Conservation (phyloP, 1,284 basidiomycete genomes). For the Mycena sp. region DNA sequence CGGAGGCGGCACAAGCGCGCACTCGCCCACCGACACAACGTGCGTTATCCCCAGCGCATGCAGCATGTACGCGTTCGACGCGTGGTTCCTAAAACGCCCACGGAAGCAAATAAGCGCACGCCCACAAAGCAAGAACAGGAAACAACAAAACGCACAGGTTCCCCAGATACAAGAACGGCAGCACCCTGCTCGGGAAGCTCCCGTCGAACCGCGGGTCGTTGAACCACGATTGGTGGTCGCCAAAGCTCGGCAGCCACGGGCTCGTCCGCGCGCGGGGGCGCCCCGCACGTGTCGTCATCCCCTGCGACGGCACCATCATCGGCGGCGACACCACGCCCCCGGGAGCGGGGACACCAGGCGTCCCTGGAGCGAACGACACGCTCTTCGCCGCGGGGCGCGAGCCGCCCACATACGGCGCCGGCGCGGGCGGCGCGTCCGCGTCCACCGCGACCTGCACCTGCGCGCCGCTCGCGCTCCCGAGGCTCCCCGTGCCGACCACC, state of each 20-base stretch:
- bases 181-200: constrained; percentile 92
- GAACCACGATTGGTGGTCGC: constrained; percentile 90
- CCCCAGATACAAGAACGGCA: constrained; percentile 95
- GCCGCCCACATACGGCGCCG: constrained; percentile 29
- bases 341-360: too few relatives aligned
- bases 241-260: constrained; percentile 69
- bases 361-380: constrained; percentile 59
- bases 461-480: constrained; percentile 29
- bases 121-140: background rate
- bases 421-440: constrained; percentile 8
- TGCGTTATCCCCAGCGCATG: constrained; percentile 97
- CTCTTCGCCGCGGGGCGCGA: constrained; percentile 58
- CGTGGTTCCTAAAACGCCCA: constrained; percentile 79
- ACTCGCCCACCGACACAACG: constrained; percentile 97
- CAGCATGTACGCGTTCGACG: constrained; percentile 94
- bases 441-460: background rate
- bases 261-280: constrained; percentile 77
- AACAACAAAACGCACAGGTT: constrained; percentile 75
- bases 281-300: constrained; percentile 13
- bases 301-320: constrained; percentile 38
- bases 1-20: constrained; percentile 83
- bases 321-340: constrained; percentile 29
- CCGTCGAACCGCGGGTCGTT: constrained; percentile 93
- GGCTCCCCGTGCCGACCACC: constrained; percentile 16
- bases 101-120: background rate